phyloP scores from a whole-genome alignment of 2,329 filamentous ascomycete species.

The Proliferodiscus dingleyae region DNA sequence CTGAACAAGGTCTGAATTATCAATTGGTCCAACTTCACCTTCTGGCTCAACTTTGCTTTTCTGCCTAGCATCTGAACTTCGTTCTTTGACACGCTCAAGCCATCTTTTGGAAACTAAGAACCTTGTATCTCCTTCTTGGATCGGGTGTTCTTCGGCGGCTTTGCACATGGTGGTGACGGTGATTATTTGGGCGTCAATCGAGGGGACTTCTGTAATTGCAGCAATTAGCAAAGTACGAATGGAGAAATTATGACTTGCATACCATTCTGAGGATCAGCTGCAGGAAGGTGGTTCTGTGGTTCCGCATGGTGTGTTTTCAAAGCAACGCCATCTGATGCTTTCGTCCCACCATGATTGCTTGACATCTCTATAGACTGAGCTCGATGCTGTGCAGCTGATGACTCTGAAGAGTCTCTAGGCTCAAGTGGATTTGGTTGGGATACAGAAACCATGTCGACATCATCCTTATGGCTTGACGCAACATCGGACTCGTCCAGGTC shows the following conservation, averaged over 20 bases:
- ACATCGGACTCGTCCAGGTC: constrained; percentile 27
- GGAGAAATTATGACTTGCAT: neutral
- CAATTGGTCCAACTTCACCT: constrained; percentile 65
- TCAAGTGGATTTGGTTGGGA: constrained; percentile 12
- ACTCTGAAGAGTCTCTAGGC: constrained; percentile 1
- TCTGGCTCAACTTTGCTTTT: constrained; percentile 56
- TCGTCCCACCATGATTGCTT: constrained; percentile 9
- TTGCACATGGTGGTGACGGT: constrained; percentile 61
- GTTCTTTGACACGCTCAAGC: constrained; percentile 67
- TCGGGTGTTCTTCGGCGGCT: constrained; percentile 41
- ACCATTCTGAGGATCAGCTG: constrained; percentile 4
- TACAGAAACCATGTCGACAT: constrained; percentile 31
- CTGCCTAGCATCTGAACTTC: constrained; percentile 54
- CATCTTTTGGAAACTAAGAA: constrained; percentile 77
- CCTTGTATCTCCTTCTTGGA: constrained; percentile 68
- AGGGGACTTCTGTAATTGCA: constrained; percentile 31
- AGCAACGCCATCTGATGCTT: constrained; percentile 1
- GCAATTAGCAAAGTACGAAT: neutral
- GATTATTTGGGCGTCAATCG: constrained; percentile 67
- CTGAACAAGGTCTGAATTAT: constrained; percentile 78
- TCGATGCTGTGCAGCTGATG: constrained; percentile 8
- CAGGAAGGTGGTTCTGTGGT: neutral
- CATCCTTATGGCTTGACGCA: constrained; percentile 25
- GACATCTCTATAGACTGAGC: constrained; percentile 25
- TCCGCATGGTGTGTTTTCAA: neutral